phyloP scores from a whole-genome alignment of 2,329 filamentous ascomycete species.

The Zarea fungicola region DNA sequence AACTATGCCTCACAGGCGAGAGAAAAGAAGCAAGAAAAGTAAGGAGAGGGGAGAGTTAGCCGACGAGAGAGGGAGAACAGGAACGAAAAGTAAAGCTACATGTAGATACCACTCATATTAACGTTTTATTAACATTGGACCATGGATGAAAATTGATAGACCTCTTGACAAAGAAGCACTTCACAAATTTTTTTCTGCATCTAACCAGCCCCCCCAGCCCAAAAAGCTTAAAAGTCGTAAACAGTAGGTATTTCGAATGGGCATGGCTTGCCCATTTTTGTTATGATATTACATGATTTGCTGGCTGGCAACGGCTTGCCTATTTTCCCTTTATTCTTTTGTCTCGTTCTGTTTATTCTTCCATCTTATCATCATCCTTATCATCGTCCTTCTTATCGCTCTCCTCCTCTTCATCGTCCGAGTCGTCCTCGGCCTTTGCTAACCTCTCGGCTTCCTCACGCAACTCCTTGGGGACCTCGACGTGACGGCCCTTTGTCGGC shows the following conservation, averaged over 20 bases:
- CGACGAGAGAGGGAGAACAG: no score
- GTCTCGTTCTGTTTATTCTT: slow-evolving; percentile 56
- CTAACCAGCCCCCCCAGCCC: no score
- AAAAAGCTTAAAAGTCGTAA: no score
- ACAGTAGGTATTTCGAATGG: neutral
- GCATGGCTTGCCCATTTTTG: slow-evolving; percentile 19
- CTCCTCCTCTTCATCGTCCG: slow-evolving; percentile 74
- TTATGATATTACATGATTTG: slow-evolving; percentile 31
- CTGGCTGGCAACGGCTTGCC: neutral
- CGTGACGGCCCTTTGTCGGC: slow-evolving; percentile 86
- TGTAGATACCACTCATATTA: no score
- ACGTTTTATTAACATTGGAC: no score
- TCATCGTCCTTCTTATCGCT: slow-evolving; percentile 59
- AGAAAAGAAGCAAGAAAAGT: slow-evolving; percentile 13
- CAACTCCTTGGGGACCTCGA: slow-evolving; percentile 88
- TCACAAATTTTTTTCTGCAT: no score
- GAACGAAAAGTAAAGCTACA: no score
- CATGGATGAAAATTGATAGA: no score
- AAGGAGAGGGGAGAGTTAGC: no score
- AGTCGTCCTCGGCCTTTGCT: slow-evolving; percentile 85
- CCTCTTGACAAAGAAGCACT: no score
- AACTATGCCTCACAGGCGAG: slow-evolving; percentile 36
- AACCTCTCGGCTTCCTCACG: slow-evolving; percentile 87
- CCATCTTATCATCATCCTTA: slow-evolving; percentile 80
- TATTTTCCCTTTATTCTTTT: no score